Evolutionary conservation across 2,329 filamentous ascomycete genomes (phyloP).

Genomic region (Hawksworthiomyces lignivorus): DNA sequence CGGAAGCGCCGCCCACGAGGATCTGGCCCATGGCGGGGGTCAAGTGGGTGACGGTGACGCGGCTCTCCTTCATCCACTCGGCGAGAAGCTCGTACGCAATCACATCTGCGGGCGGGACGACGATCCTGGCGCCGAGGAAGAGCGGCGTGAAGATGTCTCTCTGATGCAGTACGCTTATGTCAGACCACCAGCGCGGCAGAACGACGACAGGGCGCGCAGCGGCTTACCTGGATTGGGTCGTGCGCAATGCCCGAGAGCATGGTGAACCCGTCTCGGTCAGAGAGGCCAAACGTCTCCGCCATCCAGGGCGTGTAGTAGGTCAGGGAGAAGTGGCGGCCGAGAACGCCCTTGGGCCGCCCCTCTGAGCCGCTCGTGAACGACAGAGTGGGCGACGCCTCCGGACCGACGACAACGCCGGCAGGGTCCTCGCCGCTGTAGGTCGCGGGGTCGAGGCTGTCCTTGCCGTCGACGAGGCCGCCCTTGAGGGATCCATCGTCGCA

Average conservation of each 20-base stretch:
- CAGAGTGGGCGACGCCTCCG: constrained; percentile 73
- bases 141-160: constrained; percentile 83
- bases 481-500: constrained; percentile 60
- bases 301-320: constrained; percentile 92
- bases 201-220: too few relatives aligned
- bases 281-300: constrained; percentile 71
- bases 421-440: constrained; percentile 42
- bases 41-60: constrained; percentile 74
- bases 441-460: constrained; percentile 56
- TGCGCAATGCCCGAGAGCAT: constrained; percentile 81
- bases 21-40: constrained; percentile 98
- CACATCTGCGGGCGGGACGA: constrained; percentile 73
- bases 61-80: constrained; percentile 77
- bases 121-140: constrained; percentile 71
- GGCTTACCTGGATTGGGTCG: too few relatives aligned
- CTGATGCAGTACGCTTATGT: too few relatives aligned
- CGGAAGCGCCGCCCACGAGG: constrained; percentile 72
- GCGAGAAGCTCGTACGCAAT: constrained; percentile 80
- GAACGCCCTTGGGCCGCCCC: constrained; percentile 78
- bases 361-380: constrained; percentile 69
- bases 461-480: constrained; percentile 59
- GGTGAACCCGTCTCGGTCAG: constrained; percentile 67
- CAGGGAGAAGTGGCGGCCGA: constrained; percentile 78
- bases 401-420: constrained; percentile 72
- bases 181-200: too few relatives aligned